These are phyloP conservation scores for Diaporthe ilicicola DNA, from an alignment of 2,329 filamentous ascomycete species.

Conservation along the genomic window DNA sequence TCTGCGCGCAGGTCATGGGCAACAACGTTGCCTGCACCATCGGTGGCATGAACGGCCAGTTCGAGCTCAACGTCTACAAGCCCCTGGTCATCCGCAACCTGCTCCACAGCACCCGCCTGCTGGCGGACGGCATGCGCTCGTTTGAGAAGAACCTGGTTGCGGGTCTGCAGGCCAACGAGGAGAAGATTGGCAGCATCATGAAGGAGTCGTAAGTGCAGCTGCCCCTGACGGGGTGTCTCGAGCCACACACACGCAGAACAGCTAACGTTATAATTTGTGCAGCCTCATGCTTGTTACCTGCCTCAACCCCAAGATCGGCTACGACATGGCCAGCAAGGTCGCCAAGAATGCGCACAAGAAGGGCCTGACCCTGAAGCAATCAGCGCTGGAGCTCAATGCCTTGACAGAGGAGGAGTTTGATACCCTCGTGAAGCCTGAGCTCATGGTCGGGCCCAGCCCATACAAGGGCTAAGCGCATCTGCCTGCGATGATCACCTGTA, in stretches of 20 bases:
- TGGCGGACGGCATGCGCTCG: conserved; percentile 91
- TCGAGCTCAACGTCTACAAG: conserved; percentile 99
- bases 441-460: conserved; percentile 87
- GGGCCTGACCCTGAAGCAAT: conserved; percentile 91
- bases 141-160: conserved; percentile 94
- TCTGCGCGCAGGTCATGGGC: conserved; percentile 97
- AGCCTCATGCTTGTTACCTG: conserved; percentile 98
- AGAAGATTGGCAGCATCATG: conserved; percentile 87
- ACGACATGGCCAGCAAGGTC: conserved; percentile 96
- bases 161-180: conserved; percentile 91
- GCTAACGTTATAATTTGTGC: conserved; percentile 31
- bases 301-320: conserved; percentile 96
- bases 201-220: conserved; percentile 81
- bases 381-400: conserved; percentile 91
- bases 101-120: conserved; percentile 87
- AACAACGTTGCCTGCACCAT: conserved; percentile 95
- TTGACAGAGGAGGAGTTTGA: conserved; percentile 92
- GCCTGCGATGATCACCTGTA: background rate
- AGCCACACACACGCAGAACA: background rate
- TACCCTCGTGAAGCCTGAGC: conserved; percentile 85
- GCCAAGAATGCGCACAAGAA: conserved; percentile 99
- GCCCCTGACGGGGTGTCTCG: background rate
- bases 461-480: conserved; percentile 57
- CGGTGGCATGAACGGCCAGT: conserved; percentile 96
- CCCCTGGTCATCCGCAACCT: conserved; percentile 95